A percentile compares a stretch with the other conserved stretches of the same genome.
Conservation (phyloP, 2,329 filamentous ascomycete species). For the Dactylonectria estremocensis region DNA sequence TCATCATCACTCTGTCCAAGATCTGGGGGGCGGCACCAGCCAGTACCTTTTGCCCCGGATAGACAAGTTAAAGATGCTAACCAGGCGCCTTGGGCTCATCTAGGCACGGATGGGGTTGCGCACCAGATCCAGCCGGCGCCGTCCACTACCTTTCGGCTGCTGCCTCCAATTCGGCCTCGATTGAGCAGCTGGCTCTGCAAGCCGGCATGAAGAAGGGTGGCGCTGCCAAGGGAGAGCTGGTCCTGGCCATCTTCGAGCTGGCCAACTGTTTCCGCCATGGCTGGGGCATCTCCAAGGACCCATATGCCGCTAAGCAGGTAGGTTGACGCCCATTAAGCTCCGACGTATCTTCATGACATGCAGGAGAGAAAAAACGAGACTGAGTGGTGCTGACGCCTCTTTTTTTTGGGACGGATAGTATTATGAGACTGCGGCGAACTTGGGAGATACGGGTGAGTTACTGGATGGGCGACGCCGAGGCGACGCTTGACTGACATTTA, state of each 20-base stretch:
- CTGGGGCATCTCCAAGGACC: constrained; percentile 91
- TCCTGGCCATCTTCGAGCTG: constrained; percentile 96
- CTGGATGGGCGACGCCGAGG: constrained; percentile 20
- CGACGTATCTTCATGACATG: constrained; percentile 11
- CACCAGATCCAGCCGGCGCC: constrained; percentile 79
- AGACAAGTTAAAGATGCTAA: constrained; percentile 34
- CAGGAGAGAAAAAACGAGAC: neutral
- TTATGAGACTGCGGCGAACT: constrained; percentile 96
- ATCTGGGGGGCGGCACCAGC: constrained; percentile 9
- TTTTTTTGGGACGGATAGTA: constrained; percentile 72
- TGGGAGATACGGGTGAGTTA: constrained; percentile 84
- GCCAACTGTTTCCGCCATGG: constrained; percentile 94
- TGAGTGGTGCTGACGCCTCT: constrained; percentile 19
- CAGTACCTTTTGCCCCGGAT: constrained; percentile 12
- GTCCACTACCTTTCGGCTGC: constrained; percentile 90
- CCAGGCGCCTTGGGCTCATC: constrained; percentile 24
- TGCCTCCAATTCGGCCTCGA: constrained; percentile 88
- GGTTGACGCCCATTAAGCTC: constrained; percentile 25
- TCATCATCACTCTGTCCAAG: neutral
- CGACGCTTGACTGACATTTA: constrained; percentile 28
- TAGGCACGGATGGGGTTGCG: constrained; percentile 94
- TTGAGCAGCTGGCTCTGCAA: constrained; percentile 88
- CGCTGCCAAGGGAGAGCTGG: constrained; percentile 94
- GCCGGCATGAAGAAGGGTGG: constrained; percentile 95
- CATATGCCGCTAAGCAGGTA: constrained; percentile 84